A percentile compares a stretch with the other conserved stretches of the same genome.
These are phyloP conservation scores for Kazachstania sp. DNA, from an alignment of 1,139 yeast species.

Conservation along the genomic window DNA sequence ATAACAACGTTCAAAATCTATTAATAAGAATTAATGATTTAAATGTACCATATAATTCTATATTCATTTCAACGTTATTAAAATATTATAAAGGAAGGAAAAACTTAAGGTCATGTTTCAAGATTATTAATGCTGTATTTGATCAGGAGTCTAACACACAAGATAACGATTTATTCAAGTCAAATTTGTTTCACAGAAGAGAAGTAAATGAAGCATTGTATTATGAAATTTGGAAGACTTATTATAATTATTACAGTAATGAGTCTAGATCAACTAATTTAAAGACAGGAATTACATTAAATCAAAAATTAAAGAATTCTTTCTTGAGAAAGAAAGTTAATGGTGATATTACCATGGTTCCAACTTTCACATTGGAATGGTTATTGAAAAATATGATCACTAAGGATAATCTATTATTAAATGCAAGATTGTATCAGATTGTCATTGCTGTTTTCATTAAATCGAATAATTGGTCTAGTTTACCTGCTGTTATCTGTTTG, in stretches of 20 bases:
- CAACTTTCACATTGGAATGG: slow-evolving; percentile 11
- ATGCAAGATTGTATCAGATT: slow-evolving; percentile 11
- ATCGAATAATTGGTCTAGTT: slow-evolving; percentile 19
- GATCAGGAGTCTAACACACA: not conserved
- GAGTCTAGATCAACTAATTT: slow-evolving; percentile 2
- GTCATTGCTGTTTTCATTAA: slow-evolving; percentile 19
- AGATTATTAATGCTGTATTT: slow-evolving; percentile 17
- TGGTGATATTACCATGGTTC: slow-evolving; percentile 5
- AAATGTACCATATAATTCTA: slow-evolving; percentile 13
- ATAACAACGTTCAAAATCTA: slow-evolving; percentile 8
- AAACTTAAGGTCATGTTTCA: slow-evolving; percentile 17
- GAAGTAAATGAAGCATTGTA: slow-evolving; percentile 18
- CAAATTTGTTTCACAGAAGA: slow-evolving; percentile 15
- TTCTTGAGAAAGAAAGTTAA: not conserved
- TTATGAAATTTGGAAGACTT: slow-evolving; percentile 24
- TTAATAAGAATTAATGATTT: slow-evolving; percentile 11
- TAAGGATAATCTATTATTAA: slow-evolving; percentile 20
- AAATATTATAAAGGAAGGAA: slow-evolving; percentile 14
- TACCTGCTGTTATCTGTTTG: slow-evolving; percentile 17
- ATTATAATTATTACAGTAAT: slow-evolving; percentile 14
- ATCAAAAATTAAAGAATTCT: slow-evolving; percentile 7
- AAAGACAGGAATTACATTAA: slow-evolving; percentile 8
- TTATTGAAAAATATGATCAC: slow-evolving; percentile 19
- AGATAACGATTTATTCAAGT: not conserved
- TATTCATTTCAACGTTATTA: slow-evolving; percentile 17